A percentile compares a stretch with the other conserved stretches of the same genome.
Evolutionary conservation across 352 stramenopile species (phyloP).

Genomic region (Sclerospora graminicola): DNA sequence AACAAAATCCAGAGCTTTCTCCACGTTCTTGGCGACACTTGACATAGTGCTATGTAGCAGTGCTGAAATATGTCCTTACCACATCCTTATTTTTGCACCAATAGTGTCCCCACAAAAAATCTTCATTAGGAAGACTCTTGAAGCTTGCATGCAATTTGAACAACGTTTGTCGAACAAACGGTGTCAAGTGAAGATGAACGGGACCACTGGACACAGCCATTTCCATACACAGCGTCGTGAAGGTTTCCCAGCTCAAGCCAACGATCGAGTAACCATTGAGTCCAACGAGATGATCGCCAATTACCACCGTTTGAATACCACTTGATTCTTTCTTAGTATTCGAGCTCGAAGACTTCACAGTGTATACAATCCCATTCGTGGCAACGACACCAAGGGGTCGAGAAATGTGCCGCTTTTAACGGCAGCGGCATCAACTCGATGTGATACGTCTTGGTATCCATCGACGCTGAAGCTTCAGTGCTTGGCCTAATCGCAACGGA

Average conservation of each 20-base stretch:
- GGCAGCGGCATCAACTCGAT: constrained; percentile 25
- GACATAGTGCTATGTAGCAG: too few species aligned
- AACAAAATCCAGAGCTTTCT: too few species aligned
- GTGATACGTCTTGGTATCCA: constrained; percentile 27
- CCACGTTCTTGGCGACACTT: too few species aligned
- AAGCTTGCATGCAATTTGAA: constrained; percentile 46
- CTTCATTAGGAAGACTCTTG: too few species aligned
- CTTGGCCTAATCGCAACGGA: constrained; percentile 15
- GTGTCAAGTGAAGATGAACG: constrained; percentile 41
- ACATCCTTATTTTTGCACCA: too few species aligned
- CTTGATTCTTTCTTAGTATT: constrained; percentile 1
- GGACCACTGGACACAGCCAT: constrained; percentile 16
- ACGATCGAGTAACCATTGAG: too few species aligned
- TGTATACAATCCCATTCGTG: constrained; percentile 26
- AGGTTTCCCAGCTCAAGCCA: too few species aligned
- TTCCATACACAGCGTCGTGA: constrained; percentile 26
- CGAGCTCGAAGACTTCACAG: constrained; percentile 15
- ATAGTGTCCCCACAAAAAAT: too few species aligned
- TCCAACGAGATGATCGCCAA: constrained; percentile 48
- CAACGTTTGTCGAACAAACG: constrained; percentile 18
- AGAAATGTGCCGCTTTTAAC: constrained; percentile 34
- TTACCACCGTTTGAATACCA: constrained; percentile 9
- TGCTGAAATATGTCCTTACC: too few species aligned
- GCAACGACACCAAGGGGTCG: constrained; percentile 26
- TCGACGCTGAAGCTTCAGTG: constrained; percentile 13